Base-by-base conservation (phyloP, 805 yeast genomes). In the Metschnikowia lachancei region DNA sequence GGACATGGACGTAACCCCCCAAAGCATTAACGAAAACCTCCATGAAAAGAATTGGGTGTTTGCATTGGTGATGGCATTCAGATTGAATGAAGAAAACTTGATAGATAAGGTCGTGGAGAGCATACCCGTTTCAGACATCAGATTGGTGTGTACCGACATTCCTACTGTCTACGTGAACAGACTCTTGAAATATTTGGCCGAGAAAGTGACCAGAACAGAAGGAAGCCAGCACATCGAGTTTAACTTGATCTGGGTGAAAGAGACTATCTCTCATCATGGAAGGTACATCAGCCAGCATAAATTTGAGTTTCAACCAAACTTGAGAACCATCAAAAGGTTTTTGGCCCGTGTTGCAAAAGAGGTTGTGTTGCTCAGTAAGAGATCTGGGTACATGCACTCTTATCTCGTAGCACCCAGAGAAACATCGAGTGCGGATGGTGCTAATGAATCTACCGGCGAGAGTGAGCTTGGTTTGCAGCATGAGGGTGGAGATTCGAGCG, bases 1-100 rank as follows among this genome's bases (percentile, higher is more conserved):
- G 61, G 98, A 92, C 62, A 73, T 90, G 39, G 98, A 94, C 57
- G 81, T 92, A 24, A 94, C 99, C 0, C 95, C 96, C 1, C 86
- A 81, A 38, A 70, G 86, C 4, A 84, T 90, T 0, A 47, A 80
- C 29, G 84, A 80, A 45, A 77, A 81, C 6, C 68, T 91, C 35
- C 40, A 41, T 9, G 84, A 81, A 41, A 74, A 74, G 44, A 84
- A 82, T 44, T 88, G 81, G 63, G 69, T 91, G 56, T 79, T 80
- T 34, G 92, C 97, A 0, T 66, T 92, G 47, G 87, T 91, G 12
- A 90, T 94, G 97, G 81, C 97, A 0, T 90, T 94, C 76, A 77
- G 99, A 64, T 75, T 94, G 50, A 94, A 94, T 61, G 99, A 94
- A 61, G 69, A 66, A 10, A 79, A 83, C 56, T 69, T 94, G 44